phyloP scores from a whole-genome alignment of 805 yeast genomes.

The Huiozyma naganishii region DNA sequence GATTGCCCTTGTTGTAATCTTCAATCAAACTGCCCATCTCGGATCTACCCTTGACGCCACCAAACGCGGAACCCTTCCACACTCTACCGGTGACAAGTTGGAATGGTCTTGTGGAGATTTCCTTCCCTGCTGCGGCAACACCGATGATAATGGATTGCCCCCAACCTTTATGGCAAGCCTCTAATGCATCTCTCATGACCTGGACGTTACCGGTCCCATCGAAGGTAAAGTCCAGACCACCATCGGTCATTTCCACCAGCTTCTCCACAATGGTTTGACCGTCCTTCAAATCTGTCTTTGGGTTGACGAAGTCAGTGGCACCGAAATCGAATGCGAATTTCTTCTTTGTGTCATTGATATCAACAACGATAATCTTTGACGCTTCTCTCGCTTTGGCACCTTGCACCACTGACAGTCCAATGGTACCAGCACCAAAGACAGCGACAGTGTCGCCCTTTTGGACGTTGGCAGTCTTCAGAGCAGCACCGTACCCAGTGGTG shows the following conservation, averaged over 20 bases:
- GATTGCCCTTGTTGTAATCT: constrained; percentile 67
- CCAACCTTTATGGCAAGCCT: constrained; percentile 98
- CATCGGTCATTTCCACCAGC: constrained; percentile 84
- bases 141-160: constrained; percentile 93
- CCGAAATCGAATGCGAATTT: constrained; percentile 85
- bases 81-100: constrained; percentile 98
- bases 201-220: constrained; percentile 96
- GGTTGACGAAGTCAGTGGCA: constrained; percentile 90
- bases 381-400: constrained; percentile 86
- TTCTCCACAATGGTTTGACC: constrained; percentile 73
- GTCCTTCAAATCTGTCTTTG: constrained; percentile 53
- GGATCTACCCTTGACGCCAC: constrained; percentile 96
- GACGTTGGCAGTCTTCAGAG: constrained; percentile 79
- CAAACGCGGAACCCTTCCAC: constrained; percentile 99
- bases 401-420: constrained; percentile 91
- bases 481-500: constrained; percentile 98
- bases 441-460: constrained; percentile 89
- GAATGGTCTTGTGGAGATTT: constrained; percentile 95
- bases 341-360: constrained; percentile 74
- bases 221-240: constrained; percentile 92
- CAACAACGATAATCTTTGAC: constrained; percentile 71
- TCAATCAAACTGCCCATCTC: constrained; percentile 88
- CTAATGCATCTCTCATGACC: constrained; percentile 94
- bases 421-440: constrained; percentile 96
- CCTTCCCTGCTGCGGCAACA: constrained; percentile 97